Evolutionary conservation across 768 basidiomycete species (phyloP), one percentile per base, ranked within the genome.

Genomic region (Cystobasidiopsis lactophilus): DNA sequence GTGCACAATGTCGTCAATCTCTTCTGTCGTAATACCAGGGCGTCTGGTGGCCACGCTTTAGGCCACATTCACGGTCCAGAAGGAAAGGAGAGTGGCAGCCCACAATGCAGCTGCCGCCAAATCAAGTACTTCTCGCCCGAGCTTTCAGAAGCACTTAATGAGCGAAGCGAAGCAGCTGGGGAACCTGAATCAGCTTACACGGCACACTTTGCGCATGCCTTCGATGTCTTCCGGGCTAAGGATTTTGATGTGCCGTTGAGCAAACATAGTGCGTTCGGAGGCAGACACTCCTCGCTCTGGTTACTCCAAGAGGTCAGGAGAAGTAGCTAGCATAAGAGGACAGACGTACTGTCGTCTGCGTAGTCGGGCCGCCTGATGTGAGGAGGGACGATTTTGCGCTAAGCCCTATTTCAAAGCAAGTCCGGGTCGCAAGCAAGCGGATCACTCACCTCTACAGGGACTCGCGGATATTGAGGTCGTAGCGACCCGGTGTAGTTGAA

Each of bases 1-100:
- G 68, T 98, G 93, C 14, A 91, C 86, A 58, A 95, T 78, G 53
- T 76, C 77, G 67, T 98, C 93, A 26, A 98, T 73, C 64, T 88
- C 85, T 63, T 96, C 88, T 1, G 93, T 95, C 11, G 91, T 93
- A 37, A 93, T 75, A 33, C 91, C 93, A n/a, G 88, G 84, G 40
- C 33, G 33, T 35, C 33, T 35, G 33, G 9, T 35, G 33, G 33
- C 16, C 33, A 35, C 7, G 33, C 33, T 35, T n/a, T n/a, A n/a
- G n/a, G n/a, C n/a, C n/a, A n/a, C n/a, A n/a, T n/a, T n/a, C n/a
- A n/a, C n/a, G n/a, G n/a, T n/a, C n/a, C n/a, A n/a, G n/a, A n/a
- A 35, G 33, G 9, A 35, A 7, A 35, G 16, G 33, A 35, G 33
- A 35, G 9, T 35, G 33, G 33, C 33, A 35, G 7, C 33, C 9